A percentile compares a stretch with the other conserved stretches of the same genome.
Evolutionary conservation across 2,329 filamentous ascomycete genomes (phyloP).

Genomic region (Elsinoe necatrix): DNA sequence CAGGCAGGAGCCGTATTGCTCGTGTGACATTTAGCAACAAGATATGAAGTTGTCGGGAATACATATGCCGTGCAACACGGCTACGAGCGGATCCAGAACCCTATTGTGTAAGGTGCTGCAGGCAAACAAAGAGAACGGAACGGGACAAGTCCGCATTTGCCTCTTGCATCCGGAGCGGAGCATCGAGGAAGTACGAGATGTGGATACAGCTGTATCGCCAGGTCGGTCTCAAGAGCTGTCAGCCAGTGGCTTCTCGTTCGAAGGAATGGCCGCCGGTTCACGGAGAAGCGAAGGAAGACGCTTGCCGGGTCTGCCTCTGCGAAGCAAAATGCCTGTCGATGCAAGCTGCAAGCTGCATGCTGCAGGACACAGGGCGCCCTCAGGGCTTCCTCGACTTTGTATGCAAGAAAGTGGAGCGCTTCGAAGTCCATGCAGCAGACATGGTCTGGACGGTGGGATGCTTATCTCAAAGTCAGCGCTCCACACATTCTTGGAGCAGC

Average conservation of each 20-base stretch:
- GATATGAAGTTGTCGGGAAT: not conserved
- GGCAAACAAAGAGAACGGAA: not conserved
- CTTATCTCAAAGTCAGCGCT: conserved; percentile 7
- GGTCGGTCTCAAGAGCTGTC: not conserved
- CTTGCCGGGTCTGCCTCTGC: not conserved
- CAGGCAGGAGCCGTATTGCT: not conserved
- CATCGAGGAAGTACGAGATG: not conserved
- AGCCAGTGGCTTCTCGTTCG: not conserved
- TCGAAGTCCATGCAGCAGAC: not conserved
- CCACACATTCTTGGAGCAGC: not conserved
- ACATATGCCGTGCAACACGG: not conserved
- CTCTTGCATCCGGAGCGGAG: not conserved
- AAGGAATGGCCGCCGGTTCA: not conserved
- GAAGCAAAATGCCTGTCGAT: not conserved
- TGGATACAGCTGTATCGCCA: not conserved
- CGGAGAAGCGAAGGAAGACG: conserved; percentile 9
- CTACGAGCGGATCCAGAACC: not conserved
- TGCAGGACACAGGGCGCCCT: conserved; percentile 12
- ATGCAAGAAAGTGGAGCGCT: conserved; percentile 6
- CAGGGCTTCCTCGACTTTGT: conserved; percentile 1
- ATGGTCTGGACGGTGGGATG: conserved; percentile 10
- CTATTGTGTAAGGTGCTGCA: not conserved
- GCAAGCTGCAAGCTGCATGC: conserved; percentile 12
- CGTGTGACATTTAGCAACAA: not conserved
- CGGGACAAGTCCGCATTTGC: conserved; percentile 4